Evolutionary conservation across 2,329 filamentous ascomycete genomes (phyloP), one percentile per base, ranked within the genome.

Genomic region (Sporothrix schenckii): DNA sequence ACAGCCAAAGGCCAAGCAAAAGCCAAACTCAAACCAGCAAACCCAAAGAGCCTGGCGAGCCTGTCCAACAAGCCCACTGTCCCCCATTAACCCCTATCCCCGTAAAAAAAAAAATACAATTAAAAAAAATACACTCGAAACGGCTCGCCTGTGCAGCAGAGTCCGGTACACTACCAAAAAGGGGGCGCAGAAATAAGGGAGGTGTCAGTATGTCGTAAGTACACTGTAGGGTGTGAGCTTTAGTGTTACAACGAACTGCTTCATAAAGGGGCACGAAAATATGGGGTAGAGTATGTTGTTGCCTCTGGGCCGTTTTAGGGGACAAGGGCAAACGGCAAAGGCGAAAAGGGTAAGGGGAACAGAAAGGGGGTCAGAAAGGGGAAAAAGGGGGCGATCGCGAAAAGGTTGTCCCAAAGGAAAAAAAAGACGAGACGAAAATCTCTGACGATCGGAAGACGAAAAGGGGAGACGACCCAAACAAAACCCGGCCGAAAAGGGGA

Each of bases 101-200:
- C 34, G 34, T 34, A 34, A 34, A 34, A 34, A 6, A 34, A 7
- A 34, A 34, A 4, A 3, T 3, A 34, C 4, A 34, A 34, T 4
- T 3, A 34, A 34, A 6, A 34, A 34, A 34, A 9, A 34, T 34
- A 24, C 39, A 11, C 13, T 44, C 34, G 56, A 63, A 63, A 63
- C 58, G 47, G 58, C 58, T 39, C 58, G 58, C 10, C 19, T 61
- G 56, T 44, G 58, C 58, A 47, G 47, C 39, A 39, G 39, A 16
- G 16, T 54, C 49, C 68, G 58, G 65, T 54, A 53, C n/a, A 65
- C 68, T 49, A 69, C 49, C 13, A 50, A 50, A 65, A 50, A 65
- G 21, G 60, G 60, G 21, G 41, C 41, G 10, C 11, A 44, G 11
- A 44, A 44, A 44, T n/a, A 44, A 41, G 39, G 39, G 24, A n/a